Evolutionary conservation across 768 basidiomycete species (phyloP).

Genomic region (Boletus speciosus): DNA sequence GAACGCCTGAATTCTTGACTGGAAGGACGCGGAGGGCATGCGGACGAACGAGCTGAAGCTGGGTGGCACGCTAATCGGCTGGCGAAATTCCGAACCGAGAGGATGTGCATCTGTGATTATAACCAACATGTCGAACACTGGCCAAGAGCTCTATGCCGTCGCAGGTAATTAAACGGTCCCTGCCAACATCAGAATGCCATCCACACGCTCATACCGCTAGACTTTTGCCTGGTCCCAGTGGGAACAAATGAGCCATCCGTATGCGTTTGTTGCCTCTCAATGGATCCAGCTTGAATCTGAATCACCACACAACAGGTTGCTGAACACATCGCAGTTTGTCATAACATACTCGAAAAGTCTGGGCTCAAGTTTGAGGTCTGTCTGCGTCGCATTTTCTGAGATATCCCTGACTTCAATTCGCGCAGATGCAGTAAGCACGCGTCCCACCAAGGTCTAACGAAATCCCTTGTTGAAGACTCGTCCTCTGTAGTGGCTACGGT

Average conservation of each 20-base stretch:
- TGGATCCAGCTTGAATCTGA: neutral
- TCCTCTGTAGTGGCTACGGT: constrained; percentile 69
- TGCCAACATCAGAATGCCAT: neutral
- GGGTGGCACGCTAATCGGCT: too few relatives aligned
- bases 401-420: neutral
- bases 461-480: constrained; percentile 33
- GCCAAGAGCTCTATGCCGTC: constrained; percentile 64
- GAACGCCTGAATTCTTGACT: constrained; percentile 62
- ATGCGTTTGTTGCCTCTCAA: constrained; percentile 18
- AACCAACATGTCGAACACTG: constrained; percentile 13
- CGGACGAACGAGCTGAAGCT: neutral
- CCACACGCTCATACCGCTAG: constrained; percentile 34
- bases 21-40: constrained; percentile 48
- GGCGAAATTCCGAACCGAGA: too few relatives aligned
- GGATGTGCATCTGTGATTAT: neutral
- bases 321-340: constrained; percentile 77
- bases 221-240: constrained; percentile 87
- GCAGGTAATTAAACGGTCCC: constrained; percentile 48
- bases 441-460: neutral
- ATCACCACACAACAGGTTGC: constrained; percentile 48
- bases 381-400: neutral
- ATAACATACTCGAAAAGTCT: constrained; percentile 75
- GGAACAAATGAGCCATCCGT: constrained; percentile 75
- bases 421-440: constrained; percentile 38
- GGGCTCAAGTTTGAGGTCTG: constrained; percentile 81